phyloP scores from a whole-genome alignment of 2,329 filamentous ascomycete species.

The Lachnellula suecica region DNA sequence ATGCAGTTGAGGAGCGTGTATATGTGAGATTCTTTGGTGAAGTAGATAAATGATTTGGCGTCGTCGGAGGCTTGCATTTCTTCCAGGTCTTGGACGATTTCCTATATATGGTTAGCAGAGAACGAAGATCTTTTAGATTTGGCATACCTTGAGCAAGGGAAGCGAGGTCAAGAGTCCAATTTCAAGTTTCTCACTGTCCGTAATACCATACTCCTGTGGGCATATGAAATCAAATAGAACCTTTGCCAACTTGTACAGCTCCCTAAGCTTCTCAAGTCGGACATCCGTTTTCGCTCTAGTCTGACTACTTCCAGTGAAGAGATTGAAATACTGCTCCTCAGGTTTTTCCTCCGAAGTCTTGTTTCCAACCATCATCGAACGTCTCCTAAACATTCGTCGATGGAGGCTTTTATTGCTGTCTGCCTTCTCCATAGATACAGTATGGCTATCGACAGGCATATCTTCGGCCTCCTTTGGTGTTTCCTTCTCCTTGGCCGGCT shows the following conservation, averaged over 20 bases:
- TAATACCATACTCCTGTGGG: constrained; percentile 96
- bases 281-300: constrained; percentile 80
- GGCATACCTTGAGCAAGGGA: constrained; percentile 66
- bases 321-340: constrained; percentile 73
- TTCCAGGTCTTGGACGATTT: constrained; percentile 95
- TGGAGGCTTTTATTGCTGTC: constrained; percentile 30
- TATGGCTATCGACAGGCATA: constrained; percentile 15
- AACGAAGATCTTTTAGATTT: neutral
- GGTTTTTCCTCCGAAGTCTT: constrained; percentile 51
- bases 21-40: constrained; percentile 98
- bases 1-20: constrained; percentile 98
- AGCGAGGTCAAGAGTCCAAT: constrained; percentile 93
- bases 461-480: constrained; percentile 12
- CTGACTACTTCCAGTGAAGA: constrained; percentile 75
- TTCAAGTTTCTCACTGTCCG: constrained; percentile 94
- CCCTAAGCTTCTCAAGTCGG: constrained; percentile 82
- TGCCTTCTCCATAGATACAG: constrained; percentile 23
- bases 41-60: constrained; percentile 97
- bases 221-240: constrained; percentile 98
- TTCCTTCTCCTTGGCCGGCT: constrained; percentile 23
- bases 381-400: constrained; percentile 56
- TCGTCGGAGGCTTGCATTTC: constrained; percentile 94
- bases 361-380: constrained; percentile 57
- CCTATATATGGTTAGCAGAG: constrained; percentile 46
- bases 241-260: constrained; percentile 91